A percentile compares a stretch with the other conserved stretches of the same genome.
phyloP scores from a whole-genome alignment of 1,139 yeast species.

The Kodamaea anthophila region DNA sequence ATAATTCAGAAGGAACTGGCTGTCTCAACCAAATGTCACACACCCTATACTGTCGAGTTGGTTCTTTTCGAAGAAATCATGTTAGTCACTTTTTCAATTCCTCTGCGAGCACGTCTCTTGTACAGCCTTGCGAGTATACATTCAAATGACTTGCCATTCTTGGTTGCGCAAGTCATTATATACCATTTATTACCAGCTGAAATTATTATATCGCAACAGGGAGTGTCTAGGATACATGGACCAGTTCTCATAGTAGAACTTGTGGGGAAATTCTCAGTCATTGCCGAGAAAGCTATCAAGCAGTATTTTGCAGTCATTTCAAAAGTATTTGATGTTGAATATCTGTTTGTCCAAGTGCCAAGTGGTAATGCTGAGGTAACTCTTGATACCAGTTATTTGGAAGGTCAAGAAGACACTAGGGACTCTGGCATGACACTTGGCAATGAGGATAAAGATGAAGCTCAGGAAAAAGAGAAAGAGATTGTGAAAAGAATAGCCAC shows the following conservation, averaged over 20 bases:
- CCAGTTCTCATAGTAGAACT: slow-evolving; percentile 1
- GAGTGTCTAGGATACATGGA: slow-evolving; percentile 1
- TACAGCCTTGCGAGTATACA: slow-evolving; percentile 46
- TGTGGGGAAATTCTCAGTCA: slow-evolving; percentile 2
- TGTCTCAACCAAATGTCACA: too few species aligned
- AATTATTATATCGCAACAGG: slow-evolving; percentile 12
- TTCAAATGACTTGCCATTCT: slow-evolving; percentile 55
- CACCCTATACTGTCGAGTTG: slow-evolving; percentile 22
- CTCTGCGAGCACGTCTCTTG: slow-evolving; percentile 33
- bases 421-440: background rate
- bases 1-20: too few species aligned
- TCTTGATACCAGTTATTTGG: too few species aligned
- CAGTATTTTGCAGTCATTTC: slow-evolving; percentile 2
- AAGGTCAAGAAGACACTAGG: background rate
- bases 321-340: slow-evolving; percentile 1
- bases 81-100: slow-evolving; percentile 32
- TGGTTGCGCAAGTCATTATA: slow-evolving; percentile 50
- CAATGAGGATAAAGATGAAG: background rate
- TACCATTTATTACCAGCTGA: slow-evolving; percentile 51
- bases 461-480: background rate
- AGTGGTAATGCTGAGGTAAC: background rate
- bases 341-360: background rate
- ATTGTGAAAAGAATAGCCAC: background rate
- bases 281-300: background rate
- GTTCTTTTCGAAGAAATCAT: slow-evolving; percentile 25